Evolutionary conservation across 805 yeast species (phyloP).

Genomic region (Kluyveromyces lactis): DNA sequence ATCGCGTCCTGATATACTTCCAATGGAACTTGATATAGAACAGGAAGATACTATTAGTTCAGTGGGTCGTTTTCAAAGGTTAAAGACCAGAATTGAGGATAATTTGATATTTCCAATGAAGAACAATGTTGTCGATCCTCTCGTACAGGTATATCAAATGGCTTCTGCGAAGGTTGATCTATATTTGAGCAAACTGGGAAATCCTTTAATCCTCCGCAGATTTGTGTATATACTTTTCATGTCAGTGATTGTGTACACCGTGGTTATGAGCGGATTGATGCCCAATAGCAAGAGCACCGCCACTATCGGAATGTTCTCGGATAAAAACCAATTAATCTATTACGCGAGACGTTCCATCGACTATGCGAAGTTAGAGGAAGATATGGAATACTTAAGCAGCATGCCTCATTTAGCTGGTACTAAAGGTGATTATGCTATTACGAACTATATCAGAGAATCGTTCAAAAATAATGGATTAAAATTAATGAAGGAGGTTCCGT

Average conservation of each 20-base stretch:
- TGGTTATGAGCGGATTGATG: constrained; percentile 49
- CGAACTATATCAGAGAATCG: constrained; percentile 53
- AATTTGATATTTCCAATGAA: constrained; percentile 33
- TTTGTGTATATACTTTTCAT: constrained; percentile 62
- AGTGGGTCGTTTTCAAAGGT: constrained; percentile 11
- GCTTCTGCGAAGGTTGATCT: constrained; percentile 43
- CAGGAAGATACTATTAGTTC: constrained; percentile 20
- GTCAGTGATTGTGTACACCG: constrained; percentile 46
- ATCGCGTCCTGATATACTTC: constrained; percentile 5
- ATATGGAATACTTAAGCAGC: constrained; percentile 62
- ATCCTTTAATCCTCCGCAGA: constrained; percentile 76
- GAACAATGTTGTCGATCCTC: constrained; percentile 38
- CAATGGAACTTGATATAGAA: constrained; percentile 34
- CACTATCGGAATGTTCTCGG: constrained; percentile 53
- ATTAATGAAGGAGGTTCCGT: constrained; percentile 33
- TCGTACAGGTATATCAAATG: constrained; percentile 31
- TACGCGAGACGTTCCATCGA: constrained; percentile 47
- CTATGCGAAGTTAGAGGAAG: constrained; percentile 49
- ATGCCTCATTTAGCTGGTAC: constrained; percentile 89
- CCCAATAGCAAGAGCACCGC: constrained; percentile 35
- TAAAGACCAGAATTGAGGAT: constrained; percentile 19
- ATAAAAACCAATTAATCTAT: constrained; percentile 42
- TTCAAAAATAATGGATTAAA: constrained; percentile 51
- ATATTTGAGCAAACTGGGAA: constrained; percentile 59
- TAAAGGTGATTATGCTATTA: constrained; percentile 68